Evolutionary conservation across 2,329 filamentous ascomycete genomes (phyloP).

Genomic region (Fonsecaea pedrosoi): DNA sequence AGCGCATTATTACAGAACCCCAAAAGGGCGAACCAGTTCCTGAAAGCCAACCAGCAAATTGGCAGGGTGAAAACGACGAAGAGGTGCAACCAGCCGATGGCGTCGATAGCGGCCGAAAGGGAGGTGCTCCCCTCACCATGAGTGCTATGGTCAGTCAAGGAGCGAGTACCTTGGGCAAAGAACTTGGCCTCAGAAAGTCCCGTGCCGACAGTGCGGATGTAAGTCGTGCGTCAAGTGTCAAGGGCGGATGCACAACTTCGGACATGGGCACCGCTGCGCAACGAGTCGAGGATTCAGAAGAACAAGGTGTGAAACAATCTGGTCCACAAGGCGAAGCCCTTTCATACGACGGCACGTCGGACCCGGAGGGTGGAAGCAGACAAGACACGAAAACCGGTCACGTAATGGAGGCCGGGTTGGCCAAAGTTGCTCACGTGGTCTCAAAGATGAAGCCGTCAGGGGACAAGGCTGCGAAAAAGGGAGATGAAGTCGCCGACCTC

Average conservation of each 20-base stretch:
- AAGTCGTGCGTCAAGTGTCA: conserved; percentile 74
- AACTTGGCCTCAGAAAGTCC: conserved; percentile 71
- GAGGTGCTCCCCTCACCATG: conserved; percentile 32
- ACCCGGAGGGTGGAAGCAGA: conserved; percentile 22
- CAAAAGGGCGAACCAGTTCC: conserved; percentile 70
- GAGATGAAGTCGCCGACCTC: neutral
- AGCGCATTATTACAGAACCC: conserved; percentile 68
- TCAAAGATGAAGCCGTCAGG: conserved; percentile 33
- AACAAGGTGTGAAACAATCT: conserved; percentile 50
- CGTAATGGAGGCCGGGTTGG: conserved; percentile 32
- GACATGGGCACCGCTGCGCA: conserved; percentile 7
- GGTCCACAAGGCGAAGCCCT: conserved; percentile 33
- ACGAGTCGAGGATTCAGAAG: conserved; percentile 44
- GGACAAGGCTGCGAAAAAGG: conserved; percentile 12
- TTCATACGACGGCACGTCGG: conserved; percentile 17
- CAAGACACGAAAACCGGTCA: conserved; percentile 32
- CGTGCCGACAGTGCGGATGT: conserved; percentile 70
- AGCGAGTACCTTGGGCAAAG: conserved; percentile 60
- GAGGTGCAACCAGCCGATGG: conserved; percentile 37
- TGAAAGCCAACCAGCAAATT: conserved; percentile 74
- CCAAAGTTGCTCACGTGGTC: conserved; percentile 32
- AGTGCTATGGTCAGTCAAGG: conserved; percentile 34
- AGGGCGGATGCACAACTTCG: conserved; percentile 50
- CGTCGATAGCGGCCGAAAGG: conserved; percentile 35
- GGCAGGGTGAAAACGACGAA: conserved; percentile 65